These are phyloP conservation scores for Hemileccinum rubropunctum DNA, from an alignment of 768 basidiomycete genomes.

Conservation along the genomic window DNA sequence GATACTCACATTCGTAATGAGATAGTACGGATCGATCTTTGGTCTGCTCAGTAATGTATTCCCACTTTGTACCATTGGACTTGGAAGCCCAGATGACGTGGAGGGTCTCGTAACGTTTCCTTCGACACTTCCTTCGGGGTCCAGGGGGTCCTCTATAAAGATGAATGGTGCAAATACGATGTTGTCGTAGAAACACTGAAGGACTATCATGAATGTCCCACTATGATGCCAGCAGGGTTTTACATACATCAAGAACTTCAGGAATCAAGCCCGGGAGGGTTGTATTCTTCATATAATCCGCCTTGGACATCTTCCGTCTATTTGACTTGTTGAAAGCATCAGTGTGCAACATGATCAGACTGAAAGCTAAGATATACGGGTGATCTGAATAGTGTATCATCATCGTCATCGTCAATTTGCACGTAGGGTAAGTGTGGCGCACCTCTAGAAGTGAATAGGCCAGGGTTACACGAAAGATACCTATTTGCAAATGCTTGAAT, in stretches of 20 bases:
- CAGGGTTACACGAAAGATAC: constrained; percentile 81
- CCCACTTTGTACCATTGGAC: constrained; percentile 30
- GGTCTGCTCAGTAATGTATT: constrained; percentile 50
- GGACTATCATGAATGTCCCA: constrained; percentile 1
- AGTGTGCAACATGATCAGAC: constrained; percentile 97
- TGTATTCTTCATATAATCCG: constrained; percentile 92
- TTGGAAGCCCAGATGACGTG: constrained; percentile 31
- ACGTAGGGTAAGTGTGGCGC: constrained; percentile 14
- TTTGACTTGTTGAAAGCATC: constrained; percentile 98
- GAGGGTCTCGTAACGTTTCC: constrained; percentile 38
- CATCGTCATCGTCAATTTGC: not conserved
- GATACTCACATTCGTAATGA: constrained; percentile 71
- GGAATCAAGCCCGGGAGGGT: constrained; percentile 77
- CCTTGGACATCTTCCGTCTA: constrained; percentile 95
- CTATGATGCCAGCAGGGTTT: not conserved
- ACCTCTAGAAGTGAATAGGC: constrained; percentile 78
- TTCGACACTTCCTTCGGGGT: constrained; percentile 55
- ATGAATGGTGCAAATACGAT: constrained; percentile 95
- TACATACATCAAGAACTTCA: constrained; percentile 81
- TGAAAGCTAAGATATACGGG: constrained; percentile 95
- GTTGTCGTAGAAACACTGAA: constrained; percentile 93
- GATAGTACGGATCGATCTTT: constrained; percentile 89
- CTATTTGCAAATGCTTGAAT: constrained; percentile 91
- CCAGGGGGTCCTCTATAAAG: constrained; percentile 88
- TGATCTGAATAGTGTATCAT: constrained; percentile 54